Conservation (phyloP, 2,329 filamentous ascomycete genomes). For the Diaporthe amygdali region DNA sequence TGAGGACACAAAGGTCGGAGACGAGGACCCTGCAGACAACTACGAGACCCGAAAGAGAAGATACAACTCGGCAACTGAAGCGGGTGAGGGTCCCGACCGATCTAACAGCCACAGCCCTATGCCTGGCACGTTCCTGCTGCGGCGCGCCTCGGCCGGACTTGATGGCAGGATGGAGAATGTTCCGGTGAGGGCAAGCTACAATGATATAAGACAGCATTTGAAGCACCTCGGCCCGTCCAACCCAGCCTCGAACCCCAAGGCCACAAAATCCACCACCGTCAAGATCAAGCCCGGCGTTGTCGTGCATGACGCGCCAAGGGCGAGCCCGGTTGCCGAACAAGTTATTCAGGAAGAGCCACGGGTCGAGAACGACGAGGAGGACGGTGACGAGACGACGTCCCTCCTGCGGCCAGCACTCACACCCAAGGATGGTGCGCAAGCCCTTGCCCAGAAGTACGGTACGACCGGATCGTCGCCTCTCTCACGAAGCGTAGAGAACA, state of each 20-base stretch:
- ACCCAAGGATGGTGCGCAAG: constrained; percentile 70
- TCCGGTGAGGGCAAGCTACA: constrained; percentile 63
- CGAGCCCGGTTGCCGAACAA: constrained; percentile 31
- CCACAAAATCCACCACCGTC: constrained; percentile 66
- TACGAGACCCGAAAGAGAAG: constrained; percentile 36
- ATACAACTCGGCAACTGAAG: constrained; percentile 42
- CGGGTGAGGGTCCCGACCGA: constrained; percentile 43
- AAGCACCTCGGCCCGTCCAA: constrained; percentile 72
- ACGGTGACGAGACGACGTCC: constrained; percentile 46
- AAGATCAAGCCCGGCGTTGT: constrained; percentile 64
- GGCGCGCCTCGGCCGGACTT: constrained; percentile 58
- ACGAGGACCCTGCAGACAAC: constrained; percentile 30
- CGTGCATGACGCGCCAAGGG: constrained; percentile 26
- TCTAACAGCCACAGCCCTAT: constrained; percentile 54
- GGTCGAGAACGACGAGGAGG: constrained; percentile 28
- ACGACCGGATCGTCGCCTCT: constrained; percentile 38
- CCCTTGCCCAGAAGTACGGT: constrained; percentile 61
- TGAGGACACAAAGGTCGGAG: constrained; percentile 33
- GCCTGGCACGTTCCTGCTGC: constrained; percentile 63
- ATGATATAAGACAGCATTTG: constrained; percentile 68
- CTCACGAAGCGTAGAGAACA: constrained; percentile 1
- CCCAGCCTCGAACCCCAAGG: constrained; percentile 67
- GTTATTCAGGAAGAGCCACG: constrained; percentile 18
- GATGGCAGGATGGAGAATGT: constrained; percentile 58
- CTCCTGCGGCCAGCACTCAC: constrained; percentile 57